Base-by-base conservation (phyloP, 345 rosid genomes). In the Bruguiera parviflora region DNA sequence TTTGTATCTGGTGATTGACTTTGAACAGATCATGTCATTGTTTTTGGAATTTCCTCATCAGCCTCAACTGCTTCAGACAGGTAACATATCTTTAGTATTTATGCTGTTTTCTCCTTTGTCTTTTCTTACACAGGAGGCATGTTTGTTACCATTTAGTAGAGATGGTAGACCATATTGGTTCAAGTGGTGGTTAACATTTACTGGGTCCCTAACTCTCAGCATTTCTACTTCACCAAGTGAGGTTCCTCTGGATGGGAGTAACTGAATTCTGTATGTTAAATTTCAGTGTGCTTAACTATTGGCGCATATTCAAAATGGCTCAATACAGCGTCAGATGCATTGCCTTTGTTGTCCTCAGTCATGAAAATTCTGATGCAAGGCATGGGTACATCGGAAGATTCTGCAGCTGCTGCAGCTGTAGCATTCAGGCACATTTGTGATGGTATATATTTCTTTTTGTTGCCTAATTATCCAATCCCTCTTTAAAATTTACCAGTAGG, bases 251-350 rank as follows among this genome's bases (percentile, higher is more conserved):
- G 39, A 49, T 33, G 27, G 58, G 66, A 25, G 57, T 55, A 51
- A 37, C 47, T 51, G 39, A 19, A 52, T 72, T 55, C 39, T 51
- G 61, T 64, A 9, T 62, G 56, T 71, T 53, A 61, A 73, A 65
- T 47, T 77, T 83, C 92, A 95, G 99, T 91, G 72, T 96, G 99
- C 89, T 83, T 96, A 72, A 92, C 91, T 22, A 82, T 92, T 82
- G 99, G 99, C 73, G 98, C 95, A 69, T 92, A 92, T 76, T 96
- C 99, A 71, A 96, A 86, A 76, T 96, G 99, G 99, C 91, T 96
- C 64, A 83, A 90, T 81, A 81, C 91, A 73, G 89, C 92, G 61
- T 83, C 92, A 69, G 84, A 81, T 79, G 90, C 88, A 69, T 78
- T 83, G 64, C 84, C 97, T 70, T 75, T 87, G 75, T 81, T 96